Evolutionary conservation across 495 filamentous ascomycete species (phyloP), one percentile per base, ranked within the genome.

Genomic region (Lasiosphaeriaceae sp.): DNA sequence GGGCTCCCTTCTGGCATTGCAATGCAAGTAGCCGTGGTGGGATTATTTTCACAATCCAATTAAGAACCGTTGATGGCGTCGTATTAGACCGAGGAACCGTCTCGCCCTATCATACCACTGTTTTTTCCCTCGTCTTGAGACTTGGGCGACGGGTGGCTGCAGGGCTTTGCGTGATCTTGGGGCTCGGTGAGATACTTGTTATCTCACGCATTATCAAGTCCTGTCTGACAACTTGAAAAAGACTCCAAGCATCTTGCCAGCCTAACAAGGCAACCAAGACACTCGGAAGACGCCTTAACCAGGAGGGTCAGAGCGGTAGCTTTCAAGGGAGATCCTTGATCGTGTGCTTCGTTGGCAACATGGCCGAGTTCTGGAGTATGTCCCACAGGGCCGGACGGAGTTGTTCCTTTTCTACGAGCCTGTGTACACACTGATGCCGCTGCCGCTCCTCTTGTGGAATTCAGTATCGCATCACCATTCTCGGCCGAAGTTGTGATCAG

Each of bases 401-500:
- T 17, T 43, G 39, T 11, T 43, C 39, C n/a, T 17, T 43, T n/a
- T 17, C 39, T 12, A 31, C 22, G 43, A 39, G 41, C 20, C 35
- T 55, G 39, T 50, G 53, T 61, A 55, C 46, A 41, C 52, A 51
- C n/a, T 47, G 44, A 14, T 49, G 59, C 50, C 53, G 47, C 50
- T 45, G 50, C 48, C 24, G 24, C 44, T 48, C 34, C 20, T 43
- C 49, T 46, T 46, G 37, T 52, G 37, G 22, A 47, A 26, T 23
- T 35, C 50, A 47, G 24, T 11, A 53, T 47, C 45, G 54, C 64
- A 60, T 55, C 47, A 49, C 45, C 52, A 59, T 50, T 31, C 47
- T 58, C 54, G 56, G 51, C 56, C 48, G 20, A 52, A 37, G 50
- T 55, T 53, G 39, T 56, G 65, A 67, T 69, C 66, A 69, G 57